Percentiles rank a stretch among this genome's conserved stretches.
phyloP scores from a whole-genome alignment of 257 asterid genomes.

The Euphrasia confusa region DNA sequence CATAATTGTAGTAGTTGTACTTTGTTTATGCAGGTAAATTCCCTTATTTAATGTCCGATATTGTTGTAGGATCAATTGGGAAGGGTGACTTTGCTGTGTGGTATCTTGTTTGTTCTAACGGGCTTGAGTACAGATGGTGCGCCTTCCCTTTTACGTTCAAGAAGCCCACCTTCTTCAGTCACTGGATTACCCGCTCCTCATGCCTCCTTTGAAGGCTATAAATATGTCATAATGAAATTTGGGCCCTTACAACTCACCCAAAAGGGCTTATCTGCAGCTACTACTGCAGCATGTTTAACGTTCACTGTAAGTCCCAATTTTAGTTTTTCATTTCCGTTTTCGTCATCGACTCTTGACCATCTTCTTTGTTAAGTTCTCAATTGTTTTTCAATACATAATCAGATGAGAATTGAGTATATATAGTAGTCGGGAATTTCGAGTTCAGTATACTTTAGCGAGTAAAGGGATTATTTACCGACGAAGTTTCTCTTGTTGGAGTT shows the following conservation, averaged over 20 bases:
- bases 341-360: too few species aligned
- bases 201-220: conserved; percentile 68
- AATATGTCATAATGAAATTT: conserved; percentile 63
- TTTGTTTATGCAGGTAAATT: conserved; percentile 43
- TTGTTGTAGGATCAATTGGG: conserved; percentile 93
- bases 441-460: too few species aligned
- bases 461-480: too few species aligned
- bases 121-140: conserved; percentile 83
- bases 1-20: conserved; percentile 25
- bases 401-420: too few species aligned
- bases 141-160: conserved; percentile 71
- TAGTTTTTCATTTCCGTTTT: too few species aligned
- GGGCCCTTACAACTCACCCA: conserved; percentile 89
- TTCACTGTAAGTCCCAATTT: conserved; percentile 60
- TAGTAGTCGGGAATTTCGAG: too few species aligned
- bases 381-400: too few species aligned
- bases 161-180: conserved; percentile 75
- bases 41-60: conserved; percentile 39
- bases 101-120: conserved; percentile 73
- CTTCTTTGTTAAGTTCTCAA: too few species aligned
- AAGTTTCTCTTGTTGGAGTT: too few species aligned
- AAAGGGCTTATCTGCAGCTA: conserved; percentile 80
- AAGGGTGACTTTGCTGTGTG: conserved; percentile 76
- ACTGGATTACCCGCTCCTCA: conserved; percentile 58
- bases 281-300: conserved; percentile 83